Evolutionary conservation across 305 asterid species (phyloP).

Genomic region (Plantago coronopus): DNA sequence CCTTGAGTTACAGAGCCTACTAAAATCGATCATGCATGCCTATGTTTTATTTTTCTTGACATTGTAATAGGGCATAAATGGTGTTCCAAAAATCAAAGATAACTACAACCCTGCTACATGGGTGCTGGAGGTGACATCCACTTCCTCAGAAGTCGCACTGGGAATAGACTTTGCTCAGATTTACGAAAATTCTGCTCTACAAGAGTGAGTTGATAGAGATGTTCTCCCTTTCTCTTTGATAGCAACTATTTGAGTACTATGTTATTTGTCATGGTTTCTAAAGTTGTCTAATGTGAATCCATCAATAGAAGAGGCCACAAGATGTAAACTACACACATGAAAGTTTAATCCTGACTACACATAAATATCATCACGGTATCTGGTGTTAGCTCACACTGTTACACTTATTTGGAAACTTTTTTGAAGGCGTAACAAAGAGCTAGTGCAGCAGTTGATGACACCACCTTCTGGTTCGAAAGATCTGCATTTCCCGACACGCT

Average conservation of each 20-base stretch:
- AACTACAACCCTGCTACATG: conserved; percentile 63
- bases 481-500: conserved; percentile 44
- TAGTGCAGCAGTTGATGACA: conserved; percentile 33
- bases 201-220: neutral
- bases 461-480: conserved; percentile 49
- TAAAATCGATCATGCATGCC: neutral
- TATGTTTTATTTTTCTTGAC: neutral
- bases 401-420: neutral
- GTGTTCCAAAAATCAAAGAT: conserved; percentile 48
- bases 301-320: neutral
- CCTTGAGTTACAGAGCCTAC: neutral
- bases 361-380: no score
- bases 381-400: no score
- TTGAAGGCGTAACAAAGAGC: conserved; percentile 41
- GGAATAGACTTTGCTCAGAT: conserved; percentile 54
- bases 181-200: conserved; percentile 22
- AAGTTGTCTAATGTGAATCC: neutral
- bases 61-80: conserved; percentile 36
- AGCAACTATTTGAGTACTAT: neutral
- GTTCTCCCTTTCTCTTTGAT: neutral
- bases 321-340: neutral
- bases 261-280: no score
- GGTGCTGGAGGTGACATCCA: conserved; percentile 51
- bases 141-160: conserved; percentile 41
- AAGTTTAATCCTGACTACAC: no score